Conservation (phyloP, 257 asterid species). For the Hygrophila difformis region DNA sequence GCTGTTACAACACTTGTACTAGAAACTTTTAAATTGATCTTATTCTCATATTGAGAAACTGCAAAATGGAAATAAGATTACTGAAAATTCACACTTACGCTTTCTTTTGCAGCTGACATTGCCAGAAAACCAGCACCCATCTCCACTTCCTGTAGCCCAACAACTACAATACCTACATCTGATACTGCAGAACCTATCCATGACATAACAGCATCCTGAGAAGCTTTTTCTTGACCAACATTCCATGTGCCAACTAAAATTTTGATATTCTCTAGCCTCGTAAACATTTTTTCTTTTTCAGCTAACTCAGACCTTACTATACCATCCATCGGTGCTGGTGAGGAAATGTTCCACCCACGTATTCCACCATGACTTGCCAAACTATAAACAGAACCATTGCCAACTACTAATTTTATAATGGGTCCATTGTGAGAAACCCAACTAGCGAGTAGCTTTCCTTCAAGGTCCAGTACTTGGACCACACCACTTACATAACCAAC, state of each 20-base stretch:
- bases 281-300: slow-evolving; percentile 39
- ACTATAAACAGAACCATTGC: slow-evolving; percentile 57
- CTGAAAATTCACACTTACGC: slow-evolving; percentile 46
- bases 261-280: slow-evolving; percentile 41
- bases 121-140: slow-evolving; percentile 99
- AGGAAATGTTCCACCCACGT: slow-evolving; percentile 87
- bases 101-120: slow-evolving; percentile 99
- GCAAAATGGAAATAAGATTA: too few relatives aligned
- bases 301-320: slow-evolving; percentile 50
- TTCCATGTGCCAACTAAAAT: slow-evolving; percentile 92
- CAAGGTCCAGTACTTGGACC: slow-evolving; percentile 70
- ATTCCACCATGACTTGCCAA: slow-evolving; percentile 96
- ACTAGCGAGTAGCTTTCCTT: slow-evolving; percentile 56
- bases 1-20: not conserved
- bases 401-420: slow-evolving; percentile 52
- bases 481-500: slow-evolving; percentile 77
- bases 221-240: slow-evolving; percentile 92
- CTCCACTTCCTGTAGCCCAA: slow-evolving; percentile 97
- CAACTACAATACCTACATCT: slow-evolving; percentile 76
- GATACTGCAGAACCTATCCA: slow-evolving; percentile 72
- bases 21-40: not conserved
- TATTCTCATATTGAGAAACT: not conserved
- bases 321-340: slow-evolving; percentile 76
- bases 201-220: slow-evolving; percentile 77
- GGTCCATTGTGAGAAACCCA: slow-evolving; percentile 92